phyloP scores from a whole-genome alignment of 352 stramenopile species.

The Phytophthora lateralis region DNA sequence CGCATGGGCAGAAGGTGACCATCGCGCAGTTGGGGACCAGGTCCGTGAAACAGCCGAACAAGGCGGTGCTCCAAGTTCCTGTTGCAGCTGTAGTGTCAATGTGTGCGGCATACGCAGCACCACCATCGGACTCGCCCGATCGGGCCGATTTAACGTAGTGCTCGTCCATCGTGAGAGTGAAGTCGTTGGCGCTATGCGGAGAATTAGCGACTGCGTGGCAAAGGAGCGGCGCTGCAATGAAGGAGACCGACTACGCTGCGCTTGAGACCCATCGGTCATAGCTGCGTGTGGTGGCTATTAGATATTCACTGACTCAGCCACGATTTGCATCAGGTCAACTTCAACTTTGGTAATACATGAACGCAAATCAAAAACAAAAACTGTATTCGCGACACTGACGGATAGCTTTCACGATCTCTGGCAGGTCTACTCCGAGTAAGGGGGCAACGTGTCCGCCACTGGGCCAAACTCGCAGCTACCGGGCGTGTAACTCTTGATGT shows the following conservation, averaged over 20 bases:
- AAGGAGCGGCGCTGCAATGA: neutral
- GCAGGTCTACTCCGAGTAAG: slow-evolving; percentile 30
- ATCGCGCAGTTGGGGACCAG: slow-evolving; percentile 47
- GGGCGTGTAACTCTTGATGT: slow-evolving; percentile 61
- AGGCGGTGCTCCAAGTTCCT: slow-evolving; percentile 32
- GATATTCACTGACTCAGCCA: slow-evolving; percentile 26
- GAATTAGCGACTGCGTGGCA: neutral
- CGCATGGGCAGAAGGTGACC: slow-evolving; percentile 43
- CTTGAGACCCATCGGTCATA: slow-evolving; percentile 7
- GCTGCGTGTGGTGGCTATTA: slow-evolving; percentile 18
- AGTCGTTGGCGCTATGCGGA: neutral
- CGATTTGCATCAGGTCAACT: slow-evolving; percentile 4
- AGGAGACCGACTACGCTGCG: neutral
- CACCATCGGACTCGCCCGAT: slow-evolving; percentile 13
- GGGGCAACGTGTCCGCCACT: slow-evolving; percentile 34
- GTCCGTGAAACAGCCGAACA: slow-evolving; percentile 46
- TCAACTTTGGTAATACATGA: slow-evolving; percentile 8
- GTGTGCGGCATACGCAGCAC: slow-evolving; percentile 15
- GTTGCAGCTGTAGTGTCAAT: slow-evolving; percentile 4
- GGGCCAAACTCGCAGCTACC: slow-evolving; percentile 43
- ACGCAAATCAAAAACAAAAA: slow-evolving; percentile 2
- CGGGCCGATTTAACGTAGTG: slow-evolving; percentile 25
- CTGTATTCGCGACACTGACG: slow-evolving; percentile 6
- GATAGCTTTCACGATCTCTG: slow-evolving; percentile 1
- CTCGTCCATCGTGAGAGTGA: slow-evolving; percentile 17